Evolutionary conservation across 2,329 filamentous ascomycete genomes (phyloP), one percentile per base, ranked within the genome.

Genomic region (Pseudocercospora fuligena): DNA sequence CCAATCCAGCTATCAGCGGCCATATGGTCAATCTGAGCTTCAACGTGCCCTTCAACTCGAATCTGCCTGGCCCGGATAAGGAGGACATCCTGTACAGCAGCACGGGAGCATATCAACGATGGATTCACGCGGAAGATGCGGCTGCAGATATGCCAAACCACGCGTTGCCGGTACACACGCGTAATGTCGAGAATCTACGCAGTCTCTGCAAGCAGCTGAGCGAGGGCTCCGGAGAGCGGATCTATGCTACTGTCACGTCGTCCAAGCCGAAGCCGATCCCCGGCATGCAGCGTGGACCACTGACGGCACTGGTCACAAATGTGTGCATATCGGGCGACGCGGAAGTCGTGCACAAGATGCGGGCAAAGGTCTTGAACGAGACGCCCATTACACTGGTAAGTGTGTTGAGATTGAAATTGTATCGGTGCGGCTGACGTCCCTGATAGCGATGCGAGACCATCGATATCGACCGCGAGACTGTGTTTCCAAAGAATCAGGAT

Each of bases 11-110:
- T 66, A 85, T 90, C 69, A 86, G 90, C 77, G 91, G 94, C 78
- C 85, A 90, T 61, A 89, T 89, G 72, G 92, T 98, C 80, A 93
- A 96, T 80, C 90, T 97, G 79, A 94, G 93, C 71, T 98, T 99
- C 89, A 98, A 97, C 78, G 91, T 99, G 58, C 95, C 95, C 68
- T 97, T 98, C 82, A 90, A 93, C 73, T 97, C 92, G 70, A 94
- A 94, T 75, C 89, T 99, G 68, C 88, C 92, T 69, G 95, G 95
- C 36, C 95, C 95, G 70, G 93, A 98, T 76, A 91, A 91, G 73
- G 93, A 97, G 80, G 94, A 98, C 80, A 92, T 99, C 75, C 87
- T 98, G 68, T 94, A 97, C 82, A 93, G 94, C 70, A 97, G 92
- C 70, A 88, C 89, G 65, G 92, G 93, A 73, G 94, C 94, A 67